phyloP scores from a whole-genome alignment of 495 filamentous ascomycete species.

The Penicillium fimorum region DNA sequence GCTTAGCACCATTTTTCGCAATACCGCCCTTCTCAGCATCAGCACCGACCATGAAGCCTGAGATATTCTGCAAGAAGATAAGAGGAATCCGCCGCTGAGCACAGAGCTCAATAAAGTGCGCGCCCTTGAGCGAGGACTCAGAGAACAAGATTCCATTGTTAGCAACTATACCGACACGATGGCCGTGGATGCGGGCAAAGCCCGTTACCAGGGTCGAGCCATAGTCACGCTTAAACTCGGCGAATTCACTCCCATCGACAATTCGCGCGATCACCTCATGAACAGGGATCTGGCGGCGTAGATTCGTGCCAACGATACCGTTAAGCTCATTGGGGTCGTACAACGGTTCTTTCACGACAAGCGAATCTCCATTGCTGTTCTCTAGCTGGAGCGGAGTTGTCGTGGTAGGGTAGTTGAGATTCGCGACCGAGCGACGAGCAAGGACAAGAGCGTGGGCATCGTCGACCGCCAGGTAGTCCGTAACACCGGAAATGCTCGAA shows the following conservation, averaged over 20 bases:
- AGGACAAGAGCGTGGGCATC: constrained; percentile 92
- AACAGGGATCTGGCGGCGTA: constrained; percentile 76
- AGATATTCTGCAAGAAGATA: constrained; percentile 94
- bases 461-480: constrained; percentile 92
- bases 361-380: constrained; percentile 16
- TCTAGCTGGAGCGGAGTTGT: constrained; percentile 22
- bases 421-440: constrained; percentile 76
- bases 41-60: constrained; percentile 94
- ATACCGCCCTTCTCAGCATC: constrained; percentile 94
- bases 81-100: constrained; percentile 84
- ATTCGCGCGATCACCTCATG: constrained; percentile 93
- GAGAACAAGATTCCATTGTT: constrained; percentile 99
- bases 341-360: constrained; percentile 64
- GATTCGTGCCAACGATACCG: constrained; percentile 86
- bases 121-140: constrained; percentile 84
- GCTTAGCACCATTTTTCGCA: constrained; percentile 95
- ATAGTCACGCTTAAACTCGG: constrained; percentile 94
- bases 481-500: constrained; percentile 87
- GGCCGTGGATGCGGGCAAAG: constrained; percentile 86
- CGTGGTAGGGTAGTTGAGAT: constrained; percentile 77
- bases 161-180: constrained; percentile 89
- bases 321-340: constrained; percentile 78
- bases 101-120: constrained; percentile 98
- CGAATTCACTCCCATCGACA: constrained; percentile 85
- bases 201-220: constrained; percentile 89